Evolutionary conservation across 1,284 basidiomycete genomes (phyloP).

Genomic region (Rhodotorula glutinis): DNA sequence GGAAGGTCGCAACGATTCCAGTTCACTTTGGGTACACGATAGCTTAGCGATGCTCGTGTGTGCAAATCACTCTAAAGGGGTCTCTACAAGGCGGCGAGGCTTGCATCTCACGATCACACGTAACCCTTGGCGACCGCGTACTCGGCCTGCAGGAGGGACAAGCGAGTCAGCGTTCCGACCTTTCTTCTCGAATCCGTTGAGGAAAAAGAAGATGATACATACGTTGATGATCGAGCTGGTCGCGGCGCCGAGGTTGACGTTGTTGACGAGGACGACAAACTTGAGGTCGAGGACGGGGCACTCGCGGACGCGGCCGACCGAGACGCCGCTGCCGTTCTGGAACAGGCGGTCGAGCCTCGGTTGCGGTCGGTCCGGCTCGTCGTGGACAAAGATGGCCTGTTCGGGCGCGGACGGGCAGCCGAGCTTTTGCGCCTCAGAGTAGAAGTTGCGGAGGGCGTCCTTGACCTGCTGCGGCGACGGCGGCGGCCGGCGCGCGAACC

Average conservation of each 20-base stretch:
- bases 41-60: no score
- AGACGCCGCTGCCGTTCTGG: constrained; percentile 88
- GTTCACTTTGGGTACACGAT: no score
- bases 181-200: not conserved
- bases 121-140: constrained; percentile 39
- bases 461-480: constrained; percentile 85
- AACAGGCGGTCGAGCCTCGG: constrained; percentile 17
- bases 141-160: constrained; percentile 21
- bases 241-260: constrained; percentile 93
- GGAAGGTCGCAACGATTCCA: no score
- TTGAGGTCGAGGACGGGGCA: constrained; percentile 92
- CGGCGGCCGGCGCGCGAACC: constrained; percentile 74
- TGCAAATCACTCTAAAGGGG: no score
- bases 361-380: constrained; percentile 70
- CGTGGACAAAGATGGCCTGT: constrained; percentile 85
- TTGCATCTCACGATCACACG: constrained; percentile 2
- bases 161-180: not conserved
- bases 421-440: constrained; percentile 72
- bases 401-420: constrained; percentile 81
- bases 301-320: constrained; percentile 84
- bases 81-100: no score
- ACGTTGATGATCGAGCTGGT: constrained; percentile 96
- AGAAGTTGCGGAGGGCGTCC: constrained; percentile 72
- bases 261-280: constrained; percentile 91
- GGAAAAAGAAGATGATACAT: not conserved